Base-by-base conservation (phyloP, 805 yeast species). In the Candida loeiensis region DNA sequence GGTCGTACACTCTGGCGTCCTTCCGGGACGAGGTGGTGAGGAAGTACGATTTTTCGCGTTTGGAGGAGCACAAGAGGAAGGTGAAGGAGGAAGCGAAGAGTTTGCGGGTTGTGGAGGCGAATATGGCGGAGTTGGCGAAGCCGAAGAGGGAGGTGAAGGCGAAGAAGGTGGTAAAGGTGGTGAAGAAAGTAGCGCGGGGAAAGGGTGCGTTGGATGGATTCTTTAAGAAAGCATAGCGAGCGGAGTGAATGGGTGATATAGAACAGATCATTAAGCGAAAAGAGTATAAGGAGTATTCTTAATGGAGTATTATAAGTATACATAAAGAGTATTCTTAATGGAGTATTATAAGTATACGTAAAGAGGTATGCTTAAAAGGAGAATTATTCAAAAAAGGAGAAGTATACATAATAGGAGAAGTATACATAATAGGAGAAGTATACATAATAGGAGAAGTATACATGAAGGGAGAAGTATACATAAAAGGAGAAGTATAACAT, bases 201-300 rank as follows among this genome's bases (percentile, higher is more conserved):
- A 76, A 66, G 48, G 89, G 93, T 1, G 86, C 88, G 1, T 61
- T 84, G 19, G 91, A 84, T 53, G 74, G 77, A 39, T 81, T 84
- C 48, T 83, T 81, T 57, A 77, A 71, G 47, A 27, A 27, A 5
- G 31, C 4, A 14, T 27, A 27, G 31, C 7, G 24, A 21, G 9
- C 9, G 9, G 24, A 21, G 9, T 21, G 24, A 14, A 25, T 25
- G 13, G 14, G 12, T 25, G 14, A 13, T 9, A 13, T 8, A 25
- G 28, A 25, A n/a, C 5, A 9, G 6, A 25, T 25, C 5, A 25
- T 8, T 6, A 9, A 21, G 9, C 24, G 24, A 9, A 21, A 6
- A 21, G 24, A 21, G 24, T n/a, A n/a, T n/a, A n/a, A n/a, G n/a
- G n/a, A n/a, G n/a, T n/a, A n/a, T n/a, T n/a, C n/a, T n/a, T n/a